Evolutionary conservation across 192 early-diverging fungal species (phyloP).

Genomic region (Linnemannia schmuckeri): DNA sequence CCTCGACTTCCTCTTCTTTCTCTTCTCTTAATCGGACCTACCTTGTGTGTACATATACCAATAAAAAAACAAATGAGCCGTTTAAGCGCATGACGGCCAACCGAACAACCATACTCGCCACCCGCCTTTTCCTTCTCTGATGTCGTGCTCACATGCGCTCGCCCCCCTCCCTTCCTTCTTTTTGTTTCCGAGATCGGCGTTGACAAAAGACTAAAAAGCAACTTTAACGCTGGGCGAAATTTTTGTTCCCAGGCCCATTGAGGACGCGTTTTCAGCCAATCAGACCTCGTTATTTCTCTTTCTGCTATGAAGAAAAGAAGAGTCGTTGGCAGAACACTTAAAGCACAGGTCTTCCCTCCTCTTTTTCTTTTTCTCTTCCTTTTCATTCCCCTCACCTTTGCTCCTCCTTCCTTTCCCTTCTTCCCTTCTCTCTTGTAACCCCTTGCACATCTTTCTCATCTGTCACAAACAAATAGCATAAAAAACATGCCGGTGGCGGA

Average conservation of each 20-base stretch:
- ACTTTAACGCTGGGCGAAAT: not conserved
- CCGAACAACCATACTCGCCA: not conserved
- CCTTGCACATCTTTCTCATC: not conserved
- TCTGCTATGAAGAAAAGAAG: no score
- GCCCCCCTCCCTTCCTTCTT: not conserved
- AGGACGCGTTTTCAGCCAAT: conserved; percentile 47
- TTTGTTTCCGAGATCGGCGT: conserved; percentile 1
- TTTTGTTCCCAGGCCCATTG: conserved; percentile 29
- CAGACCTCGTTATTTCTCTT: conserved; percentile 10
- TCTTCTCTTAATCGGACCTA: not conserved
- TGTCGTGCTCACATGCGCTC: conserved; percentile 2
- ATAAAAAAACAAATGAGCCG: not conserved
- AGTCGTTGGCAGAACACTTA: not conserved
- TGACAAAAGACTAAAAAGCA: conserved; percentile 6
- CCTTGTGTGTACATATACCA: not conserved
- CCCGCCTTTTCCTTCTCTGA: not conserved
- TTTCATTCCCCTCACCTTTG: not conserved
- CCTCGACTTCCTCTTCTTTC: not conserved
- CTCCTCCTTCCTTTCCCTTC: not conserved
- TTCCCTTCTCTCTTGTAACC: not conserved
- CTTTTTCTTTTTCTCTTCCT: not conserved
- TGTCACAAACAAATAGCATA: no score
- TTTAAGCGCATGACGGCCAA: not conserved
- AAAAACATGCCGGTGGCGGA: not conserved
- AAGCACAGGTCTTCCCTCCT: not conserved